Evolutionary conservation across 768 basidiomycete species (phyloP), one percentile per base, ranked within the genome.

Genomic region (Xerocomellus dryophilus): DNA sequence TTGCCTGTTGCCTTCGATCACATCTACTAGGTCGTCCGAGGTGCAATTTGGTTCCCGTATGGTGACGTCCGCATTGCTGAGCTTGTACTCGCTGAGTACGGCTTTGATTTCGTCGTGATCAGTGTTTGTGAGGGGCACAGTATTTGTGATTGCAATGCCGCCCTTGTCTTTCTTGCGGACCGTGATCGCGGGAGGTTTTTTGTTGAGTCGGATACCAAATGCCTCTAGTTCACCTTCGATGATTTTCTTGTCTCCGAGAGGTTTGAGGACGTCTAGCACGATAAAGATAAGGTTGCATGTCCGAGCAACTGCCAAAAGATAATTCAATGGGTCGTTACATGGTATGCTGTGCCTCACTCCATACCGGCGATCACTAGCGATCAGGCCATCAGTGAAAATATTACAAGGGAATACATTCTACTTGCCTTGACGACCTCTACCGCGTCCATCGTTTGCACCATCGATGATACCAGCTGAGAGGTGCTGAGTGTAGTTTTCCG

Each of bases 271-370:
- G 65, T 99, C 97, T 45, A 99, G 83, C 27, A 98, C 90, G 70
- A 99, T 98, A 73, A 98, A 98, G 56, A 99, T 98, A 34, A 98
- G 85, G 71, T 98, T 93, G 71, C 97, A 98, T 38, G 97, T 98
- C 55, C 97, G 85, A 8, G 97, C 96, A 60, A 99, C 97, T 92
- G 73, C 27, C 41, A 40, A 44, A 27, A 27, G 31, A 25, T 32
- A 44, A 51, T 47, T 60, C 10, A 55, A 41, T 35, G 25, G 10
- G 18, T 44, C 21, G 21, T 23, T 21, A 39, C 31, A n/a, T 41
- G 61, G 58, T 61, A 32, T 27, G 34, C 4, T 50, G 52, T 48
- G 29, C 29, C 11, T 51, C 27, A 17, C 42, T 34, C 49, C 81
- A 61, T 79, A 90, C 88, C 88, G 51, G 90, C 90, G 64, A 88